Evolutionary conservation across 2,329 filamentous ascomycete genomes (phyloP).

Genomic region (Aspergillus sp.): DNA sequence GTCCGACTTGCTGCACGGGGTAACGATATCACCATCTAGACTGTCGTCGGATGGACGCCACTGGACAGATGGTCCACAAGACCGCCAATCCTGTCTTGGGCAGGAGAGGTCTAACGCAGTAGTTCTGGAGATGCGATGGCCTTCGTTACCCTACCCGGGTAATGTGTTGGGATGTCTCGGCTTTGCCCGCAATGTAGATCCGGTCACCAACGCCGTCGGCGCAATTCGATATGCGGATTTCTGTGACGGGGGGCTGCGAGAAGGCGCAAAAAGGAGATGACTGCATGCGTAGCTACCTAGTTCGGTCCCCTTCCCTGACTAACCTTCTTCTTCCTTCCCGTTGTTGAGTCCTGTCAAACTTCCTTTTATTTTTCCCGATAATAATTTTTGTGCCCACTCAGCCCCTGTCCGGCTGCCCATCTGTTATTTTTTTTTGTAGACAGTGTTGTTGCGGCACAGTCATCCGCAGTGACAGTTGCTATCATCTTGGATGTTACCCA

Average conservation of each 20-base stretch:
- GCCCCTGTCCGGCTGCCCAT: conserved; percentile 7
- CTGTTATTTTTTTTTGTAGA: conserved; percentile 12
- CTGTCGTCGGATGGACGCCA: conserved; percentile 13
- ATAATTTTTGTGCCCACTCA: conserved; percentile 8
- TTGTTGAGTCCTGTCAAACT: conserved; percentile 4
- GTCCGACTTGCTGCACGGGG: conserved; percentile 10
- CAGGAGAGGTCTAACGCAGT: conserved; percentile 20
- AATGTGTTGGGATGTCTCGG: conserved; percentile 16
- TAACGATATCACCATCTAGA: conserved; percentile 11
- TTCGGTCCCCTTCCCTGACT: conserved; percentile 12
- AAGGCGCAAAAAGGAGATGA: conserved; percentile 16
- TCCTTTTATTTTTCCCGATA: conserved; percentile 10
- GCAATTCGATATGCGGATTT: conserved; percentile 8
- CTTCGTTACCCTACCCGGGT: conserved; percentile 11
- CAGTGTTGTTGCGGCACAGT: conserved; percentile 21
- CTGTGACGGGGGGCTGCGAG: conserved; percentile 7
- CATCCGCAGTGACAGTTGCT: conserved; percentile 17
- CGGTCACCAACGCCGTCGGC: conserved; percentile 20
- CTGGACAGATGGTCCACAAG: conserved; percentile 26
- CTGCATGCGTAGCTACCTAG: conserved; percentile 17
- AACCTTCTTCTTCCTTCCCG: conserved; percentile 15
- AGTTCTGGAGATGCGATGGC: conserved; percentile 11
- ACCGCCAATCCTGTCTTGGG: conserved; percentile 23
- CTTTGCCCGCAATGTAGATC: conserved; percentile 20
- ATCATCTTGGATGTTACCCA: conserved; percentile 14